Conservation (phyloP, 169 alveolate species). For the Theileria orientalis region DNA sequence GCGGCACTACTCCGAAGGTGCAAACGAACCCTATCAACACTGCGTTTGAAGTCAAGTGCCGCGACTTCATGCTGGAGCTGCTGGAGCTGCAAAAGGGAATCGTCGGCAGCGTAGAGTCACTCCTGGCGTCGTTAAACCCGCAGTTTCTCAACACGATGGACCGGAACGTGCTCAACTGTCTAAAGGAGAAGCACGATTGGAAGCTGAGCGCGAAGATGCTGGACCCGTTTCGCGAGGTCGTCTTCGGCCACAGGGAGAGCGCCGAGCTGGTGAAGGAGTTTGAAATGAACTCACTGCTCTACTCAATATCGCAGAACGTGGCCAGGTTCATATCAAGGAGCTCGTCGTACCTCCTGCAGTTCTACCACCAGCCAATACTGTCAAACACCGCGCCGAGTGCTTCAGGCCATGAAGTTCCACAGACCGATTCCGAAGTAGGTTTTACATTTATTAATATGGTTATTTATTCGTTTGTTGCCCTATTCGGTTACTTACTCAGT, state of each 20-base stretch:
- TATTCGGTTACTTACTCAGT: no score
- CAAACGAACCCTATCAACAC: constrained; percentile 4
- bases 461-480: no score
- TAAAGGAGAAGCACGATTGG: constrained; percentile 10
- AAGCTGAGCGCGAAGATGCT: background rate
- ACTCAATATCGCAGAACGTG: background rate
- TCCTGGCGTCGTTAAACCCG: background rate
- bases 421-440: no score
- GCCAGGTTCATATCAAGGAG: background rate
- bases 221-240: background rate
- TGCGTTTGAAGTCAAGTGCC: background rate
- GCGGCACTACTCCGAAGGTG: background rate
- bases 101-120: background rate
- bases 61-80: background rate
- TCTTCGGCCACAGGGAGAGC: background rate
- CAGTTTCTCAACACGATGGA: background rate
- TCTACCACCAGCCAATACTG: background rate
- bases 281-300: background rate
- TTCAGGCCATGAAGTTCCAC: no score
- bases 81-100: background rate
- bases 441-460: no score
- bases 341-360: background rate
- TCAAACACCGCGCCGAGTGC: background rate
- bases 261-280: background rate
- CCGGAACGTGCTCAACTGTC: background rate